These are phyloP conservation scores for Cochlearia excelsa DNA, from an alignment of 345 rosid genomes.

Conservation along the genomic window DNA sequence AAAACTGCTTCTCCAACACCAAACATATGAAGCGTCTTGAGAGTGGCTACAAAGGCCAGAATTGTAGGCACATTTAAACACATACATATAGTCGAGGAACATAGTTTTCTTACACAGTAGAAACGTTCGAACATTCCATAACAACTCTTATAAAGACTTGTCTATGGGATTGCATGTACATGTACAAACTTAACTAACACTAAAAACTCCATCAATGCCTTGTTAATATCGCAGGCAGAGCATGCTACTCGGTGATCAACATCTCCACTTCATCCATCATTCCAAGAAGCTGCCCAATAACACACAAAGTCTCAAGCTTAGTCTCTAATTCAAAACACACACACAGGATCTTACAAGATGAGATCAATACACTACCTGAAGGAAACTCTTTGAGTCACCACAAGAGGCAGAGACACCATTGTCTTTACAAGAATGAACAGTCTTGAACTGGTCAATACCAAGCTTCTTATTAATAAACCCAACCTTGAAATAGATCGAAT, in stretches of 20 bases:
- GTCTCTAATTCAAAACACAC: constrained; percentile 13
- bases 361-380: constrained; percentile 25
- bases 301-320: neutral
- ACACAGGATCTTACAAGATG: neutral
- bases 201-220: neutral
- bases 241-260: constrained; percentile 32
- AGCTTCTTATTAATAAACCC: constrained; percentile 89
- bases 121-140: constrained; percentile 18
- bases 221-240: constrained; percentile 1
- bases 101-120: constrained; percentile 17
- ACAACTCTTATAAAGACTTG: constrained; percentile 9
- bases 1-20: constrained; percentile 30
- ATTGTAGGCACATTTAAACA: neutral
- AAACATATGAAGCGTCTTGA: constrained; percentile 17
- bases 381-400: constrained; percentile 29
- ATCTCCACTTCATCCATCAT: constrained; percentile 27
- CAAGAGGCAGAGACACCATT: constrained; percentile 29
- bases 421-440: constrained; percentile 62
- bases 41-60: neutral
- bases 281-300: constrained; percentile 20
- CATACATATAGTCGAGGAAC: constrained; percentile 16
- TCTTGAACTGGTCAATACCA: constrained; percentile 72
- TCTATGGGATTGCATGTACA: constrained; percentile 14
- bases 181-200: constrained; percentile 25
- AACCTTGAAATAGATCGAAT: constrained; percentile 80